phyloP scores from a whole-genome alignment of 2,329 filamentous ascomycete species.

The Knoxdaviesia proteae region DNA sequence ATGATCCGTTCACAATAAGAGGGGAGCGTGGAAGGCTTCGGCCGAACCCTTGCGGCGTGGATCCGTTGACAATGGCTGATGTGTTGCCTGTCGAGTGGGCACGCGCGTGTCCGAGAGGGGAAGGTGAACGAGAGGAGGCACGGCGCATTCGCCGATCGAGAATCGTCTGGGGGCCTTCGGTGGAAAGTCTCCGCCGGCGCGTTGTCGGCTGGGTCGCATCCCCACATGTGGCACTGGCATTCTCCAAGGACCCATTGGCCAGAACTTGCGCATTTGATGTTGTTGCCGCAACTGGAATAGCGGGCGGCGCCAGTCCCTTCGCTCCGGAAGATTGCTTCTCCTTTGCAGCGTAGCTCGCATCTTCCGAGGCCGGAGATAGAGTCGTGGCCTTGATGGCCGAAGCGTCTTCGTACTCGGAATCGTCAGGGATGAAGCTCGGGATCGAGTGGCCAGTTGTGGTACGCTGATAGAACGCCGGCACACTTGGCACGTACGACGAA shows the following conservation, averaged over 20 bases:
- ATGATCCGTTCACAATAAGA: constrained; percentile 30
- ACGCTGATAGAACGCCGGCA: constrained; percentile 14
- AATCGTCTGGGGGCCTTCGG: constrained; percentile 30
- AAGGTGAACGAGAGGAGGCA: constrained; percentile 30
- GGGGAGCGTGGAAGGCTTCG: constrained; percentile 18
- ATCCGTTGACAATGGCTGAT: constrained; percentile 16
- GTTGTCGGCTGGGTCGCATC: constrained; percentile 21
- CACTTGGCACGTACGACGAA: constrained; percentile 3
- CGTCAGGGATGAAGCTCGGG: constrained; percentile 35
- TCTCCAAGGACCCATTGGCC: too few relatives aligned
- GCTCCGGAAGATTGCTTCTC: too few relatives aligned
- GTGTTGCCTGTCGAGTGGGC: constrained; percentile 20
- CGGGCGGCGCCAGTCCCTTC: too few relatives aligned
- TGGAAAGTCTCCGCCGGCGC: constrained; percentile 25
- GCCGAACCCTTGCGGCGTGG: constrained; percentile 14
- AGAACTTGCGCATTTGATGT: too few relatives aligned
- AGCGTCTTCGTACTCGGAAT: constrained; percentile 25
- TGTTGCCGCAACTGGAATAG: too few relatives aligned
- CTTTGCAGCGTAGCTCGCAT: constrained; percentile 8
- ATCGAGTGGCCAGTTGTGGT: constrained; percentile 28
- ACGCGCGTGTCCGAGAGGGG: constrained; percentile 28
- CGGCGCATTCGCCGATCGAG: constrained; percentile 31
- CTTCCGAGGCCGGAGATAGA: constrained; percentile 27
- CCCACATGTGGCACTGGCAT: constrained; percentile 13
- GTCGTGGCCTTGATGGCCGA: constrained; percentile 14